Conservation (phyloP, 352 stramenopile species). For the Pythium phragmitis region DNA sequence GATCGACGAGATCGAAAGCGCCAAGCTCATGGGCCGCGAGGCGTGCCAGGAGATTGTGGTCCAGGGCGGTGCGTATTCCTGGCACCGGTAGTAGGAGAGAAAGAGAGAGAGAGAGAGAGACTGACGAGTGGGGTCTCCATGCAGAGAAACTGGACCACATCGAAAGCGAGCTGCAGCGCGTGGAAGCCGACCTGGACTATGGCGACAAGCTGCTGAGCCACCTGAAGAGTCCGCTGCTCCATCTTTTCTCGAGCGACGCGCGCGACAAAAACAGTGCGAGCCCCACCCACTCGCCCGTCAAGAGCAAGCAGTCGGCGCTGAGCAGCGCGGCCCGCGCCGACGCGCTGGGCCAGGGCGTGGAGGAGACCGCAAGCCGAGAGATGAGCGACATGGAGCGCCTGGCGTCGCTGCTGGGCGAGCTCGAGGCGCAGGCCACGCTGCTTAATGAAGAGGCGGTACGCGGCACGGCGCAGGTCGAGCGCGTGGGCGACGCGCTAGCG, state of each 20-base stretch:
- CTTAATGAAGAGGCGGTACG: constrained; percentile 65
- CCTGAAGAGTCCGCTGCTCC: constrained; percentile 66
- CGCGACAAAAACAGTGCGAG: constrained; percentile 24
- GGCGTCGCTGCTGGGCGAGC: constrained; percentile 55
- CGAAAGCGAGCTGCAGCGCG: constrained; percentile 54
- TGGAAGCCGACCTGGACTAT: constrained; percentile 67
- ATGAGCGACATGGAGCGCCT: constrained; percentile 63
- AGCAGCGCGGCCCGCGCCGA: constrained; percentile 9
- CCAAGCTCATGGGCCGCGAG: constrained; percentile 64
- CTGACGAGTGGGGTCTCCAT: background rate
- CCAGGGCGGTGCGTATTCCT: constrained; percentile 43
- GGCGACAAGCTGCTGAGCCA: constrained; percentile 72
- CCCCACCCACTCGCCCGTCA: constrained; percentile 6
- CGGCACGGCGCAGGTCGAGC: constrained; percentile 73
- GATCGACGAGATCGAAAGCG: constrained; percentile 68
- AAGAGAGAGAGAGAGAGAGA: background rate
- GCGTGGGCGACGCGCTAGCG: constrained; percentile 64
- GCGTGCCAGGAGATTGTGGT: constrained; percentile 72
- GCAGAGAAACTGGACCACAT: constrained; percentile 74
- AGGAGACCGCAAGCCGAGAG: constrained; percentile 5
- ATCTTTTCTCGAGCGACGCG: constrained; percentile 59
- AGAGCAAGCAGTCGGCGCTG: constrained; percentile 14
- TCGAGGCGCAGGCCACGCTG: constrained; percentile 66
- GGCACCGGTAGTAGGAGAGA: too few species aligned
- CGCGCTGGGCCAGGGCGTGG: constrained; percentile 13